These are phyloP conservation scores for Penicillium crystallinum DNA, from an alignment of 495 filamentous ascomycete genomes.

Conservation along the genomic window DNA sequence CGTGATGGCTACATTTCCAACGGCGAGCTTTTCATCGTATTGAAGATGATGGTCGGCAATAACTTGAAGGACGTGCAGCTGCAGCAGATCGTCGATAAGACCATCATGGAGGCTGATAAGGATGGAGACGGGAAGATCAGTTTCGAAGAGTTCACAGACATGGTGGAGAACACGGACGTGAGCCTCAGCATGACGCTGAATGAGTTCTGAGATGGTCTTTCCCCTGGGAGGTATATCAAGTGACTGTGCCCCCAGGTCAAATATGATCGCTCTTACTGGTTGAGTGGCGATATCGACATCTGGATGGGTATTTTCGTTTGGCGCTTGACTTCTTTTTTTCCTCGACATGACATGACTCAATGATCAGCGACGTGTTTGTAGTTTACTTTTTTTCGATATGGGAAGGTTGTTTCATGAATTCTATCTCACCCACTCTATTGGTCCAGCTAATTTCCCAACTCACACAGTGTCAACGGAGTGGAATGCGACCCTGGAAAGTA, in stretches of 20 bases:
- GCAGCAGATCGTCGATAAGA: conserved; percentile 96
- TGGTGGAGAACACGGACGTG: conserved; percentile 98
- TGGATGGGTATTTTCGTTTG: conserved; percentile 2
- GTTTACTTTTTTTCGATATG: conserved; percentile 15
- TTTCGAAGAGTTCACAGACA: conserved; percentile 97
- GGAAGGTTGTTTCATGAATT: conserved; percentile 4
- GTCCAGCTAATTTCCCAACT: neutral
- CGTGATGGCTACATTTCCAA: conserved; percentile 98
- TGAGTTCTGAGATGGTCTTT: conserved; percentile 39
- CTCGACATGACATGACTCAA: conserved; percentile 27
- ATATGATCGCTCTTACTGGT: conserved; percentile 20
- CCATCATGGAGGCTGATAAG: conserved; percentile 98
- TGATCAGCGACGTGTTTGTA: conserved; percentile 29
- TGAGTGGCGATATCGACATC: conserved; percentile 1
- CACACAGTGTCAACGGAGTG: neutral
- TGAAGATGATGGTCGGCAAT: conserved; percentile 99
- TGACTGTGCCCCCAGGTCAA: conserved; percentile 29
- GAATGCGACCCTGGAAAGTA: conserved; percentile 1
- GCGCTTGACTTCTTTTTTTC: neutral
- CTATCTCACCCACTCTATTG: neutral
- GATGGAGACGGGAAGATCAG: conserved; percentile 97
- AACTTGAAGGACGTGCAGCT: conserved; percentile 99
- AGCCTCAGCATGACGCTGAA: conserved; percentile 97
- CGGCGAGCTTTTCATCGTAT: conserved; percentile 96
- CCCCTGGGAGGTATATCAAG: conserved; percentile 6